These are phyloP conservation scores for Neofusicoccum parvum DNA, from an alignment of 2,329 filamentous ascomycete genomes.

Conservation along the genomic window DNA sequence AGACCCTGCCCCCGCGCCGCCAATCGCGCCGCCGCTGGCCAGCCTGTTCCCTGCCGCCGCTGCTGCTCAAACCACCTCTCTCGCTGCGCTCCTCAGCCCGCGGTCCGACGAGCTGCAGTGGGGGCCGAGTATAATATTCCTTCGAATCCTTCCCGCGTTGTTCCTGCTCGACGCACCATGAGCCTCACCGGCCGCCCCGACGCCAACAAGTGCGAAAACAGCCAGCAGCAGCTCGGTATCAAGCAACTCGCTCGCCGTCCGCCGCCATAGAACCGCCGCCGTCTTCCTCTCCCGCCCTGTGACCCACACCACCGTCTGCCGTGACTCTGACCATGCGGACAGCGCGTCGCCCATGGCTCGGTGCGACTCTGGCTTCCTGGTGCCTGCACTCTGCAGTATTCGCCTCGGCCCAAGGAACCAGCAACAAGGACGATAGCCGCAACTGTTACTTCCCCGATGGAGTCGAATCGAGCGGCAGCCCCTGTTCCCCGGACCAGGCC, in stretches of 20 bases:
- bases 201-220: background rate
- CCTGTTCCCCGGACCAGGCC: slow-evolving; percentile 25
- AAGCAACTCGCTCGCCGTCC: background rate
- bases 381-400: background rate
- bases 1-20: background rate
- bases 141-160: slow-evolving; percentile 2
- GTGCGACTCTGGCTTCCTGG: background rate
- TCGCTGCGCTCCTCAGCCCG: background rate
- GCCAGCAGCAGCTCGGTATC: background rate
- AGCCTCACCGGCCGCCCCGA: background rate
- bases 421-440: slow-evolving; percentile 15
- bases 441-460: slow-evolving; percentile 30
- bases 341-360: background rate
- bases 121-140: slow-evolving; percentile 5
- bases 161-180: background rate
- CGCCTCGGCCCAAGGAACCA: background rate
- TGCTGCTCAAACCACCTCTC: background rate
- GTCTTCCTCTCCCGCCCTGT: too few species aligned
- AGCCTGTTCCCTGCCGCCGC: background rate
- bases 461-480: slow-evolving; percentile 24
- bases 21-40: background rate
- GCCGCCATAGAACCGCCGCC: background rate
- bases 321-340: background rate
- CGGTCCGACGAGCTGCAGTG: background rate
- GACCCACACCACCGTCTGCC: background rate